Evolutionary conservation across 179 eudicot genomes (phyloP).

Genomic region (Sideroxylon spinosum): DNA sequence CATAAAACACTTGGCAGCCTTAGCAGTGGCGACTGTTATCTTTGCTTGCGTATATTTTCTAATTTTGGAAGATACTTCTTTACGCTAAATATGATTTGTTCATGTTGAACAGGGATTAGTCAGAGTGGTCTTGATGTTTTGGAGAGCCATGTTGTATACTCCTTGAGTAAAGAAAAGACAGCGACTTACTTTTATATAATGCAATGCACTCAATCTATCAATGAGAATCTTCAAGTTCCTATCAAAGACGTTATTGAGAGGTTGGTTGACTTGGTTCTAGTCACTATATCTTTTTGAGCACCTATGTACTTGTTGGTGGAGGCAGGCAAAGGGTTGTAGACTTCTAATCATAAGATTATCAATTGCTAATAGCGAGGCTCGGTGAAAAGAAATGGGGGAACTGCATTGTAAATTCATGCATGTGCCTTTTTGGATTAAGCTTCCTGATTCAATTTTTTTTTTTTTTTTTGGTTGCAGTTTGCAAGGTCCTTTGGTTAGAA

Average conservation of each 20-base stretch:
- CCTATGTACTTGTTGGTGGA: not conserved
- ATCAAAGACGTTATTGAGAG: slow-evolving; percentile 50
- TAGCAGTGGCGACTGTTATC: not conserved
- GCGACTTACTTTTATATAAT: slow-evolving; percentile 55
- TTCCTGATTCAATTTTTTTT: not conserved
- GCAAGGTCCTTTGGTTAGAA: slow-evolving; percentile 59
- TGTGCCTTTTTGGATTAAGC: not conserved
- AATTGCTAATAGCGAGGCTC: not conserved
- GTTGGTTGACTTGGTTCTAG: slow-evolving; percentile 26
- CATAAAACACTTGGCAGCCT: not conserved
- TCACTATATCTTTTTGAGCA: not conserved
- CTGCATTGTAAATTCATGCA: not conserved
- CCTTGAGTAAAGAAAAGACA: slow-evolving; percentile 52
- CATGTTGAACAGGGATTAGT: slow-evolving; percentile 38
- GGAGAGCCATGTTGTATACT: slow-evolving; percentile 59
- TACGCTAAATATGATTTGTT: not conserved
- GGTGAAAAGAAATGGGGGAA: not conserved
- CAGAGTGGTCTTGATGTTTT: slow-evolving; percentile 38
- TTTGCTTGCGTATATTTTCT: not conserved
- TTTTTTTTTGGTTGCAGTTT: slow-evolving; percentile 34
- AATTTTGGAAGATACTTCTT: not conserved
- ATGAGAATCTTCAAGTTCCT: slow-evolving; percentile 38
- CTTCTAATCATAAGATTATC: not conserved
- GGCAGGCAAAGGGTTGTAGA: not conserved
- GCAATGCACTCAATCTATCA: slow-evolving; percentile 36